These are phyloP conservation scores for Aurifilum marmelostoma DNA, from an alignment of 2,329 filamentous ascomycete species.

Conservation along the genomic window DNA sequence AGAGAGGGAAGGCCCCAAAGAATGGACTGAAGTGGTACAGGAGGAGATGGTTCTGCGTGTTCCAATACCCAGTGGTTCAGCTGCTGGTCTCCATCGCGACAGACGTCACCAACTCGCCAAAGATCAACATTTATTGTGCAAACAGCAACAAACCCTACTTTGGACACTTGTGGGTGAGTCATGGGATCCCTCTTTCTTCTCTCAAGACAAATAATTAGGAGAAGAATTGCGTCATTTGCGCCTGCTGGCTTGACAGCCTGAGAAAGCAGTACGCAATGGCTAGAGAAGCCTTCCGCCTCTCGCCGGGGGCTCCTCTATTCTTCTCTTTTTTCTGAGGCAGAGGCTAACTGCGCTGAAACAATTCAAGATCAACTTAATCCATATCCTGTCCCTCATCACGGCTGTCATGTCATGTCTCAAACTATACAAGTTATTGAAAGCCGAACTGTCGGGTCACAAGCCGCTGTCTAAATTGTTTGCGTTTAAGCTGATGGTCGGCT, in stretches of 20 bases:
- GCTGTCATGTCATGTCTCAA: slow-evolving; percentile 34
- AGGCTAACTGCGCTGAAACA: slow-evolving; percentile 7
- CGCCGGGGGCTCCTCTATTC: too few relatives aligned
- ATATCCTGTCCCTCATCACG: slow-evolving; percentile 34
- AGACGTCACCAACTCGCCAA: slow-evolving; percentile 35
- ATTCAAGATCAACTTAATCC: slow-evolving; percentile 35
- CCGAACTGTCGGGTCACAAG: slow-evolving; percentile 35
- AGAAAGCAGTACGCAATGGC: background rate
- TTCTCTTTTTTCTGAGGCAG: background rate
- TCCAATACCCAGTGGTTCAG: slow-evolving; percentile 45
- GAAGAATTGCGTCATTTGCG: too few relatives aligned
- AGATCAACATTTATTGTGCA: slow-evolving; percentile 37
- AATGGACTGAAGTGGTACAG: slow-evolving; percentile 41
- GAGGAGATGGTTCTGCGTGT: slow-evolving; percentile 41
- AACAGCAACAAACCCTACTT: slow-evolving; percentile 35
- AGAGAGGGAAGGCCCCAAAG: slow-evolving; percentile 31
- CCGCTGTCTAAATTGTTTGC: slow-evolving; percentile 38
- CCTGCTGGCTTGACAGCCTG: background rate
- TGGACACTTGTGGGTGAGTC: slow-evolving; percentile 37
- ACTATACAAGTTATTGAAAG: slow-evolving; percentile 37
- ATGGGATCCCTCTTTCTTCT: background rate
- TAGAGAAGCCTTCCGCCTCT: background rate
- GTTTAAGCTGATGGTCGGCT: slow-evolving; percentile 41
- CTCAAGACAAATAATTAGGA: background rate
- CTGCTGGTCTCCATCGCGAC: slow-evolving; percentile 47